These are phyloP conservation scores for Serpula lacrymans DNA, from an alignment of 768 basidiomycete genomes.

Conservation along the genomic window DNA sequence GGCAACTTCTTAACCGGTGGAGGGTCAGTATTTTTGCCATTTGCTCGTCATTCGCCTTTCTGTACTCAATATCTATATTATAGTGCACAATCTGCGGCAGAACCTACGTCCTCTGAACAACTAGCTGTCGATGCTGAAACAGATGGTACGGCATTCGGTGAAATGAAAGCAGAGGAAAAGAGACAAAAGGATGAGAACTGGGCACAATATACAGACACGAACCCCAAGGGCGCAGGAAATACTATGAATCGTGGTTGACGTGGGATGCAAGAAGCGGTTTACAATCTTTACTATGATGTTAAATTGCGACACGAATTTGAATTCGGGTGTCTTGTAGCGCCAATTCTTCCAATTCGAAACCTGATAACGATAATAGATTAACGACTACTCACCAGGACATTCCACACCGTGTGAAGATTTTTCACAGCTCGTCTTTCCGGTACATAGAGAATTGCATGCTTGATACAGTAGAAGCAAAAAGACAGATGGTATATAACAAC, in stretches of 20 bases:
- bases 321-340: not conserved
- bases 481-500: constrained; percentile 22
- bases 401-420: too few relatives aligned
- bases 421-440: not conserved
- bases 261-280: constrained; percentile 6
- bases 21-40: constrained; percentile 53
- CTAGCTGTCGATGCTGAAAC: constrained; percentile 76
- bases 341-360: too few relatives aligned
- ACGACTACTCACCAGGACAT: too few relatives aligned
- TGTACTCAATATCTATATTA: constrained; percentile 6
- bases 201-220: constrained; percentile 82
- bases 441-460: constrained; percentile 7
- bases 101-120: constrained; percentile 74
- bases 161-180: constrained; percentile 70
- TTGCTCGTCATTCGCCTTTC: not conserved
- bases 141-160: constrained; percentile 72
- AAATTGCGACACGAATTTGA: constrained; percentile 1
- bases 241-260: constrained; percentile 88
- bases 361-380: too few relatives aligned
- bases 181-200: constrained; percentile 86
- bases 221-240: constrained; percentile 92
- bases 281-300: too few relatives aligned
- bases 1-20: constrained; percentile 88
- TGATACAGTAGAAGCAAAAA: constrained; percentile 19
- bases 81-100: constrained; percentile 64